Evolutionary conservation across 2,329 filamentous ascomycete genomes (phyloP).

Genomic region (Drechslerella coelobrocha): DNA sequence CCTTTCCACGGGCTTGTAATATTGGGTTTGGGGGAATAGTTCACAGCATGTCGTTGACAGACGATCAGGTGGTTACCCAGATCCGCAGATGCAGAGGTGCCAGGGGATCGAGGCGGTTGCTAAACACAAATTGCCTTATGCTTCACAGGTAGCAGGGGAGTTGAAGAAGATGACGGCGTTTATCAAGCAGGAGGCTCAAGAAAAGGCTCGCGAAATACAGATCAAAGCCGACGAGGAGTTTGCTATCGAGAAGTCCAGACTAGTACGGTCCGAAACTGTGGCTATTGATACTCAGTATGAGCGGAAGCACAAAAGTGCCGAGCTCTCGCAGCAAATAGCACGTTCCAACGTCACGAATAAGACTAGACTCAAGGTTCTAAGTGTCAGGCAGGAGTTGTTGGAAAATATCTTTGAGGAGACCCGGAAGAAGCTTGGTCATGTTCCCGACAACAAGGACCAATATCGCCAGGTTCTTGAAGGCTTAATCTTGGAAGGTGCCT

Average conservation of each 20-base stretch:
- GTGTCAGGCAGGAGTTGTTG: conserved; percentile 85
- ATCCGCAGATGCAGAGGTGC: neutral
- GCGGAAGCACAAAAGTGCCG: conserved; percentile 98
- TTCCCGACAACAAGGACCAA: conserved; percentile 72
- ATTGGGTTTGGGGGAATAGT: neutral
- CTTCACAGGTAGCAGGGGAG: conserved; percentile 84
- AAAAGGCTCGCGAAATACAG: conserved; percentile 96
- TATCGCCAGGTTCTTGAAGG: conserved; percentile 80
- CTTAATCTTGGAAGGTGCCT: conserved; percentile 86
- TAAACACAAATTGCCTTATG: conserved; percentile 55
- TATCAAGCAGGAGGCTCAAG: conserved; percentile 97
- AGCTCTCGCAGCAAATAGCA: conserved; percentile 98
- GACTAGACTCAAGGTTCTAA: conserved; percentile 86
- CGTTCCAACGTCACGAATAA: conserved; percentile 96
- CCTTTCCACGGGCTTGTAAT: neutral
- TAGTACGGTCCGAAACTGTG: conserved; percentile 92
- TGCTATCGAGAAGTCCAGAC: conserved; percentile 97
- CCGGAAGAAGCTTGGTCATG: conserved; percentile 71
- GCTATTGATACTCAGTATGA: conserved; percentile 91
- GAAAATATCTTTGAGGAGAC: conserved; percentile 87
- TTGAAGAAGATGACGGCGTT: conserved; percentile 99
- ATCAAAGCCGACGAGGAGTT: conserved; percentile 99
- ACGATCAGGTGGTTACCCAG: conserved; percentile 28
- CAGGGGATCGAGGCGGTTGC: conserved; percentile 14
- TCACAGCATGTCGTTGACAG: conserved; percentile 33